Evolutionary conservation across 371 early-diverging fungal genomes (phyloP), one percentile per base, ranked within the genome.

Genomic region (Rhizopus stolonifer): DNA sequence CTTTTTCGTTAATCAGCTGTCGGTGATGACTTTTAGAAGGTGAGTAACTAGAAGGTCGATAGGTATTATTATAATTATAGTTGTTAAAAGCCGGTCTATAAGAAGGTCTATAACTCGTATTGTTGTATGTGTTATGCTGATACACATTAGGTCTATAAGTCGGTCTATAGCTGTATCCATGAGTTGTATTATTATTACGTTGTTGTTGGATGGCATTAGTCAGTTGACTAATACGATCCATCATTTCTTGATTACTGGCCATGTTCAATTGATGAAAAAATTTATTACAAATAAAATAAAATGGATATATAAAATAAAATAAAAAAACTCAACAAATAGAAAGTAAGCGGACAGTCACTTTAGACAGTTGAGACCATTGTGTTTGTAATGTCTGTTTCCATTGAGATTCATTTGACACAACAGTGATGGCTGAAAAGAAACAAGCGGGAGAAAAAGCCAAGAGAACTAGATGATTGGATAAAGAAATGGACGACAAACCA

Each of bases 151-250:
- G 50, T 49, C 50, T 13, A 49, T 49, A 49, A 5, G 34, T 22
- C 11, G 45, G 38, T 26, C 23, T 39, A 38, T 52, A 9, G 23
- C 26, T 23, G 22, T 36, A 21, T 42, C 36, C 36, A 5, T 36
- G 9, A 14, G 29, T 26, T 57, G 60, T 46, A 42, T 48, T 17
- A 42, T 48, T 17, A 21, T 36, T n/a, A 5, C 51, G 58, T 33
- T 68, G 66, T 44, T 65, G 61, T 32, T 67, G 43, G 29, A 74
- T 74, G 0, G 75, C 75, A 23, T 49, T 62, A 17, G 67, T 62
- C 4, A 74, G 52, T 39, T 65, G 54, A 6, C 59, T 65, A 53
- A 74, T 71, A 14, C 72, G 62, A 29, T 66, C 63, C 21, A 62
- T 44, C 34, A 74, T 49, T 50, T 71, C 75, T 38, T 61, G 58